These are phyloP conservation scores for Lactarius hatsudake DNA, from an alignment of 768 basidiomycete genomes.

Conservation along the genomic window DNA sequence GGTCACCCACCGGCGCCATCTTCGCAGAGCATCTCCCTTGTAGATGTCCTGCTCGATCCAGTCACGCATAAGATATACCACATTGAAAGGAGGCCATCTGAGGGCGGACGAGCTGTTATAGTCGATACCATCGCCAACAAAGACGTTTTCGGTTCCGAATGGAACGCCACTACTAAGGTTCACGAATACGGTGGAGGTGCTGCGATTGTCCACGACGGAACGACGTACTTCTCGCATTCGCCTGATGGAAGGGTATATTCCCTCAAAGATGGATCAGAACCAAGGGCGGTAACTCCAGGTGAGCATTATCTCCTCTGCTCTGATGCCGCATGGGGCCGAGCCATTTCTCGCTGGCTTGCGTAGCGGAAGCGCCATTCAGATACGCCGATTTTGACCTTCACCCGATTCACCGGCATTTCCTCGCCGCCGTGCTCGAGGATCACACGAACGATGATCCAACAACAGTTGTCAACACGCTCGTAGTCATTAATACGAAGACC, in stretches of 20 bases:
- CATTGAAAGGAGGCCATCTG: conserved; percentile 57
- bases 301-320: conserved; percentile 15
- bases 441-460: conserved; percentile 55
- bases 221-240: conserved; percentile 59
- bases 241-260: conserved; percentile 53
- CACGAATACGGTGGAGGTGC: conserved; percentile 73
- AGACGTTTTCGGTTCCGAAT: conserved; percentile 54
- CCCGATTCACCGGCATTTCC: conserved; percentile 48
- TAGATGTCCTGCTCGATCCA: conserved; percentile 54
- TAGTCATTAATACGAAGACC: conserved; percentile 49
- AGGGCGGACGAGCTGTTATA: conserved; percentile 54
- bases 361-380: conserved; percentile 47
- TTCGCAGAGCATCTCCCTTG: conserved; percentile 33
- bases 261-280: conserved; percentile 33
- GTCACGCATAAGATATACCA: conserved; percentile 47
- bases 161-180: conserved; percentile 56
- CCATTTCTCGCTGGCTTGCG: neutral
- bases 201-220: conserved; percentile 48
- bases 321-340: neutral
- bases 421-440: conserved; percentile 68
- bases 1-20: neutral
- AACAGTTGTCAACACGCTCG: conserved; percentile 54
- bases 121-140: conserved; percentile 47
- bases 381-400: conserved; percentile 64
- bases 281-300: conserved; percentile 63